Conservation (phyloP, 768 basidiomycete genomes). For the Rubroboletus satanas region DNA sequence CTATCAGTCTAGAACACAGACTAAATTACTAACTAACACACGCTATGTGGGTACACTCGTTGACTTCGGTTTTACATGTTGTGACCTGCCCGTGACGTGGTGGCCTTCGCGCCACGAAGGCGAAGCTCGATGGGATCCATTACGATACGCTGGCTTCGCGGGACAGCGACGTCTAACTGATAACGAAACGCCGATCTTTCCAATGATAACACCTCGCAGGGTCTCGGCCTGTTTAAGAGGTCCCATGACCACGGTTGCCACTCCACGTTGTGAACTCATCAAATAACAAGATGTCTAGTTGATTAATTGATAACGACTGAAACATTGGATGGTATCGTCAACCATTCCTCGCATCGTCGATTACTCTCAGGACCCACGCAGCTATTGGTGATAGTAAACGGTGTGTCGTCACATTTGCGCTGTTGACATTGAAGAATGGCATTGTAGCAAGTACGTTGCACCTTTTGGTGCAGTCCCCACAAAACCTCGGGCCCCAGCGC, state of each 20-base stretch:
- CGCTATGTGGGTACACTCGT: background rate
- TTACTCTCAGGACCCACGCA: background rate
- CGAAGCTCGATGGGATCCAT: background rate
- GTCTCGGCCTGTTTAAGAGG: background rate
- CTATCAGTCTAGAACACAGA: background rate
- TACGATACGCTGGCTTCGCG: background rate
- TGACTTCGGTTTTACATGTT: background rate
- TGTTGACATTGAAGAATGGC: no score
- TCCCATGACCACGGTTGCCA: background rate
- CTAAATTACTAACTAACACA: no score
- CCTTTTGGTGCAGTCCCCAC: no score
- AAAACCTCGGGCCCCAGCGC: background rate
- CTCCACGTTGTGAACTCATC: background rate
- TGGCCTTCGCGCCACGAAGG: background rate
- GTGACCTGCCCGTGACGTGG: background rate
- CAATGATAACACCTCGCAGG: background rate
- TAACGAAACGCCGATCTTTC: background rate
- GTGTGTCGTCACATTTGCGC: background rate
- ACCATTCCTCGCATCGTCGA: background rate
- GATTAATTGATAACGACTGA: background rate
- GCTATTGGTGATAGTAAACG: no score
- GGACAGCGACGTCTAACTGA: background rate
- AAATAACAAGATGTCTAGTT: background rate
- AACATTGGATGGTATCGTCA: background rate
- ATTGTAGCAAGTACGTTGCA: background rate